A percentile compares a stretch with the other conserved stretches of the same genome.
These are phyloP conservation scores for Aspergillus diversus DNA, from an alignment of 495 filamentous ascomycete genomes.

Conservation along the genomic window DNA sequence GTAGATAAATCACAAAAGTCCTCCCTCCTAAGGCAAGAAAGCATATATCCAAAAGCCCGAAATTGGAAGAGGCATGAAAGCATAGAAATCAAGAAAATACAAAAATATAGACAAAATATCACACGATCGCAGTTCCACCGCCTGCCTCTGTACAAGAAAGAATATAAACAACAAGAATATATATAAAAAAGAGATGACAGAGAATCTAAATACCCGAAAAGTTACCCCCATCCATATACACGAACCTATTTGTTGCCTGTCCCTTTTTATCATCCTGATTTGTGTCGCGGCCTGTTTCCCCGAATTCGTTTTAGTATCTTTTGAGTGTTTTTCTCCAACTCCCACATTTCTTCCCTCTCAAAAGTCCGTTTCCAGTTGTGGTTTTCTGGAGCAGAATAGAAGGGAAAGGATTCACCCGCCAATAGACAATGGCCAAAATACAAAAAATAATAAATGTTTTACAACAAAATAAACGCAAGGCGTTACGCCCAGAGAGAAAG, in stretches of 20 bases:
- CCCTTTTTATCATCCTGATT: constrained; percentile 6
- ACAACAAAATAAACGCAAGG: constrained; percentile 12
- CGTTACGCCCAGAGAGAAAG: constrained; percentile 6
- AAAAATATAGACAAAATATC: constrained; percentile 14
- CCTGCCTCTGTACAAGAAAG: constrained; percentile 13
- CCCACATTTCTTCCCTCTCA: background rate
- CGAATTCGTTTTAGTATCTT: constrained; percentile 8
- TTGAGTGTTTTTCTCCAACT: constrained; percentile 9
- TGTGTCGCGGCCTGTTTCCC: constrained; percentile 17
- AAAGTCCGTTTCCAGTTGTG: background rate
- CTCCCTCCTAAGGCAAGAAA: background rate
- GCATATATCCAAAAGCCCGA: constrained; percentile 2
- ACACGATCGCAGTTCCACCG: constrained; percentile 6
- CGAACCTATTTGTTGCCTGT: constrained; percentile 1
- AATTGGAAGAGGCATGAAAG: background rate
- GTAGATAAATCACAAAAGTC: constrained; percentile 1
- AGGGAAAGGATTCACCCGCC: constrained; percentile 3
- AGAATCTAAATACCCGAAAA: background rate
- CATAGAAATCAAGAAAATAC: constrained; percentile 2
- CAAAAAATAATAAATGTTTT: constrained; percentile 13
- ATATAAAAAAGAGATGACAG: background rate
- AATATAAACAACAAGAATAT: constrained; percentile 14
- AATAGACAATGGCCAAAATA: constrained; percentile 1
- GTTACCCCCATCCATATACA: constrained; percentile 6
- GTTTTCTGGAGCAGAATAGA: background rate